A percentile compares a stretch with the other conserved stretches of the same genome.
Evolutionary conservation across 179 eudicot species (phyloP).

Genomic region (Corrigiola litoralis): DNA sequence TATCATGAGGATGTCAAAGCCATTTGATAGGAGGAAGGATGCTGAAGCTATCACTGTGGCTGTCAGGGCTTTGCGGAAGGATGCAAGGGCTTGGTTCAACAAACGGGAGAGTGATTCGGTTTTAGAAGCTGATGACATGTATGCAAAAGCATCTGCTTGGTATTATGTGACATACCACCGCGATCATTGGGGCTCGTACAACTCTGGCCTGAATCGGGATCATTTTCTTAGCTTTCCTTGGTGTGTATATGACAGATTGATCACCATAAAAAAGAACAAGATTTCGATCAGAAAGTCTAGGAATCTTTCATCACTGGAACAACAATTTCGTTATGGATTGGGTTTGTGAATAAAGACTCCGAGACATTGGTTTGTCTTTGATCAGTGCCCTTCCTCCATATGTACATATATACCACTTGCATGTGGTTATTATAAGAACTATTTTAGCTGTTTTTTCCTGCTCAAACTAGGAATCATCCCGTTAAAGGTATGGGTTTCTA

Average conservation of each 20-base stretch:
- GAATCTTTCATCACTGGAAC: slow-evolving; percentile 19
- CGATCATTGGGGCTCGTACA: slow-evolving; percentile 54
- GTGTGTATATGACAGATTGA: slow-evolving; percentile 77
- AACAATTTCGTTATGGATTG: slow-evolving; percentile 15
- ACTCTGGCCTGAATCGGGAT: slow-evolving; percentile 53
- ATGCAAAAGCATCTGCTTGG: slow-evolving; percentile 94
- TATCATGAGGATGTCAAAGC: slow-evolving; percentile 69
- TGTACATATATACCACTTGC: too few species aligned
- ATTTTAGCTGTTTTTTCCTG: too few species aligned
- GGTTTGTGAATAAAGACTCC: slow-evolving; percentile 9
- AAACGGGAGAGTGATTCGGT: slow-evolving; percentile 16
- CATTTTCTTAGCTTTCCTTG: slow-evolving; percentile 90
- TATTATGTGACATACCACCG: slow-evolving; percentile 79
- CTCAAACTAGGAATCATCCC: too few species aligned
- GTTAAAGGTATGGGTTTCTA: too few species aligned
- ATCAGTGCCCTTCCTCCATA: too few species aligned
- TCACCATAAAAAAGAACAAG: slow-evolving; percentile 59
- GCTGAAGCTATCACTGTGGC: slow-evolving; percentile 65
- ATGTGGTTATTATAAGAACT: too few species aligned
- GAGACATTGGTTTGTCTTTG: too few species aligned
- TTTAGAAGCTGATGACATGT: slow-evolving; percentile 24
- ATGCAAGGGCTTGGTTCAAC: slow-evolving; percentile 69
- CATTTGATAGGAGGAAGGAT: slow-evolving; percentile 67
- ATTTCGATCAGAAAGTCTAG: slow-evolving; percentile 5
- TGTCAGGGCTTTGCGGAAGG: slow-evolving; percentile 71